Base-by-base conservation (phyloP, 176 grass and related monocot genomes). In the barley (Hordeum vulgare) region DNA sequence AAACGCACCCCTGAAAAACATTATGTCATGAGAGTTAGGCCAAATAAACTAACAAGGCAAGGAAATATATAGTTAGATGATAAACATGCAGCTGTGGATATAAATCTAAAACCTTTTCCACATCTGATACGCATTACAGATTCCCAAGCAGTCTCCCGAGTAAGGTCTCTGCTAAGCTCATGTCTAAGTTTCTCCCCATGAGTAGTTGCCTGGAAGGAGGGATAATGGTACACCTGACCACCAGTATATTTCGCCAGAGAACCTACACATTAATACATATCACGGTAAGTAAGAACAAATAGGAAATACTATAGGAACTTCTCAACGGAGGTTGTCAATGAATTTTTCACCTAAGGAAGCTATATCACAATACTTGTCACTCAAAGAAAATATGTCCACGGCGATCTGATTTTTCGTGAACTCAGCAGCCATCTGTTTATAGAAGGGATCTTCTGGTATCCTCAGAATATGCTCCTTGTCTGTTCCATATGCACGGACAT, bases 91-190 rank as follows among this genome's bases (percentile, higher is more conserved):
- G 75, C 49, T 45, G 26, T 23, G 65, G 7, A 66, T 80, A 77
- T 44, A 80, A 51, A 49, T 12, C 14, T 28, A 75, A 8, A 74
- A 99, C 93, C 93, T 99, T 99, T 99, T 87, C 96, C 93, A 31
- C 96, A 99, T 99, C 96, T 94, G 74, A 99, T 85, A 58, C 96
- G 91, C 93, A 99, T 94, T 61, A 99, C 96, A 87, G 96, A 90
- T 90, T 99, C 96, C 96, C 96, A 99, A 58, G 96, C 89, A 87
- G 89, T 99, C 69, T 99, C 93, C 61, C 96, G 87, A 78, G 79
- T 96, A 67, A 99, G 91, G n/a, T 99, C 78, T 78, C 91, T 93
- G 72, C 62, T 89, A 69, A 99, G 84, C 83, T 99, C 96, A 83
- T 90, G 87, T 83, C 76, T 82, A 78, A 99, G 86, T 77, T 96